phyloP scores from a whole-genome alignment of 2,329 filamentous ascomycete genomes.

The Sporothrix globosa region DNA sequence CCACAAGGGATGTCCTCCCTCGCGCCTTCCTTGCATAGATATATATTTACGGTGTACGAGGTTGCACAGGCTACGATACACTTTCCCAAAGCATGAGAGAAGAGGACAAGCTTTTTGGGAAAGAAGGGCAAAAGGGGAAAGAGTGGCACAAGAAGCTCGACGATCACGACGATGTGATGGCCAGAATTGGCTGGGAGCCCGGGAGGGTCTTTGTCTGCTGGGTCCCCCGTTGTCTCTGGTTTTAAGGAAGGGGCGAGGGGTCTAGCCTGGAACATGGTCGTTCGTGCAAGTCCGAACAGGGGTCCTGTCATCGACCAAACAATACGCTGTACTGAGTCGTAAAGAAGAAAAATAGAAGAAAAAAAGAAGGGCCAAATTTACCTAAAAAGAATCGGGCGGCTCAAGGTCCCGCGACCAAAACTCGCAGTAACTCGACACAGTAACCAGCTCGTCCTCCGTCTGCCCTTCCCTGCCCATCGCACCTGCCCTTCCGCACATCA shows the following conservation, averaged over 20 bases:
- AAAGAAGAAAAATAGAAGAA: conserved; percentile 19
- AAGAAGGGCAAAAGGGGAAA: conserved; percentile 8
- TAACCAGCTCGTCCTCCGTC: conserved; percentile 26
- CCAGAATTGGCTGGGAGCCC: conserved; percentile 16
- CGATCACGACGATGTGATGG: conserved; percentile 10
- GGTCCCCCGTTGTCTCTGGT: not conserved
- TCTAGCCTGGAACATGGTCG: not conserved
- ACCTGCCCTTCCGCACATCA: conserved; percentile 1
- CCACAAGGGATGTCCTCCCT: not conserved
- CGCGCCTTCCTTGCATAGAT: not conserved
- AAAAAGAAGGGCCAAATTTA: conserved; percentile 2
- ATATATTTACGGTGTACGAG: no score
- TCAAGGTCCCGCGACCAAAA: conserved; percentile 2
- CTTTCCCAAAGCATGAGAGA: conserved; percentile 11
- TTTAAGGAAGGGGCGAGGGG: not conserved
- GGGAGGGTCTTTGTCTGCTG: not conserved
- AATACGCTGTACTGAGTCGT: not conserved
- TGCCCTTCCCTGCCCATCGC: conserved; percentile 21
- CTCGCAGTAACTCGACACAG: conserved; percentile 24
- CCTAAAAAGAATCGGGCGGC: not conserved
- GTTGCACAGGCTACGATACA: not conserved
- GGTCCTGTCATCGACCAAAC: not conserved
- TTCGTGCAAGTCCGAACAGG: conserved; percentile 15
- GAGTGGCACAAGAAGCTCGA: not conserved
- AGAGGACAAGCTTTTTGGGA: not conserved